These are phyloP conservation scores for Colletotrichum sublineola DNA, from an alignment of 2,329 filamentous ascomycete genomes.

Conservation along the genomic window DNA sequence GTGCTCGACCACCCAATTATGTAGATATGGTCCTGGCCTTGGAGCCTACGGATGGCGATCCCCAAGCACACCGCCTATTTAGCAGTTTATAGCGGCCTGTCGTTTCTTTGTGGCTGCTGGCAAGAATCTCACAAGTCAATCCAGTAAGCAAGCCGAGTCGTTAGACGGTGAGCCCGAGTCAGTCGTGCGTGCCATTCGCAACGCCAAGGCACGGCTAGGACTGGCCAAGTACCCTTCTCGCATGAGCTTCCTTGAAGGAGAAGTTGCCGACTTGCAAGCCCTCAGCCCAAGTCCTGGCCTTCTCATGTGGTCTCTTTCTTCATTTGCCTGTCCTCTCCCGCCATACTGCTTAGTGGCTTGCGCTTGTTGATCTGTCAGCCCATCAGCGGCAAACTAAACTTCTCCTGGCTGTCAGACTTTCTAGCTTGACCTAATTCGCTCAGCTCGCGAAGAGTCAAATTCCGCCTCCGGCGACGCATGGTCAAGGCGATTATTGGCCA, in stretches of 20 bases:
- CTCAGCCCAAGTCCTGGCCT: not conserved
- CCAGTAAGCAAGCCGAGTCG: not conserved
- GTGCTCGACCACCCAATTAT: not conserved
- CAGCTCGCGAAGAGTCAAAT: not conserved
- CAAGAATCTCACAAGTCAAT: not conserved
- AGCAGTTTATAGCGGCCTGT: not conserved
- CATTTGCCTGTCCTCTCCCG: not conserved
- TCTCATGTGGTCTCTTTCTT: not conserved
- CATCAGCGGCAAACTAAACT: not conserved
- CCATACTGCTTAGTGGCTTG: constrained; percentile 4
- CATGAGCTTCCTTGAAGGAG: not conserved
- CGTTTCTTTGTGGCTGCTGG: not conserved
- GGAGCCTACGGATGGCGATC: not conserved
- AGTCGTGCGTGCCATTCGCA: constrained; percentile 16
- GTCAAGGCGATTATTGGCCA: not conserved
- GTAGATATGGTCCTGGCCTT: not conserved
- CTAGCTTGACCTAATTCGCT: constrained; percentile 4
- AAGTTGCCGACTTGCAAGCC: not conserved
- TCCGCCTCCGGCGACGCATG: not conserved
- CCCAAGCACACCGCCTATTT: not conserved
- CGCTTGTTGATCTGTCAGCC: not conserved
- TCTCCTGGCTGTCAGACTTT: not conserved
- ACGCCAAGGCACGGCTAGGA: constrained; percentile 4
- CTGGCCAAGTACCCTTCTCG: not conserved
- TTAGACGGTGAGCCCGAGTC: constrained; percentile 15